phyloP scores from a whole-genome alignment of 352 stramenopile genomes.

The Phytopythium montanum region DNA sequence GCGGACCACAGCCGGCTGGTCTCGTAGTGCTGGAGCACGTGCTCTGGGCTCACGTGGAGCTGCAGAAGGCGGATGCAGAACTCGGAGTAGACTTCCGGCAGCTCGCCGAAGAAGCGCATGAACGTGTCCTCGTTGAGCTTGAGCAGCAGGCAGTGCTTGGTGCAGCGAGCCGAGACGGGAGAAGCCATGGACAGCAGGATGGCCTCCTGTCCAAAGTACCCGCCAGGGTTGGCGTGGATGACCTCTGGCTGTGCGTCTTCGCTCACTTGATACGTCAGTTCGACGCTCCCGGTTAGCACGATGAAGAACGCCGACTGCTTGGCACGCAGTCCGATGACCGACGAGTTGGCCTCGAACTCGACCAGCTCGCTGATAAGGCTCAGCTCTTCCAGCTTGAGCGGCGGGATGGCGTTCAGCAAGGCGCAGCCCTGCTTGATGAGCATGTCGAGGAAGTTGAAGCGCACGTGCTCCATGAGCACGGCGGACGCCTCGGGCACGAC shows the following conservation, averaged over 20 bases:
- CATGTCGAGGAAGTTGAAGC: constrained; percentile 54
- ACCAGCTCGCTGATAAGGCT: constrained; percentile 49
- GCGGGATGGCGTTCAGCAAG: constrained; percentile 53
- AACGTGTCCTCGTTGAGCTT: constrained; percentile 38
- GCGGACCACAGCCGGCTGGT: constrained; percentile 52
- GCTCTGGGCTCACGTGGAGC: constrained; percentile 35
- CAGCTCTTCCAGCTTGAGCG: constrained; percentile 51
- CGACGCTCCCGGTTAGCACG: constrained; percentile 35
- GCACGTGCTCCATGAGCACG: constrained; percentile 57
- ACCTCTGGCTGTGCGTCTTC: constrained; percentile 13
- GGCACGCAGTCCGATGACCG: constrained; percentile 27
- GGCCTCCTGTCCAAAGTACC: constrained; percentile 66
- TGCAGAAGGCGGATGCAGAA: constrained; percentile 71
- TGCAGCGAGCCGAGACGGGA: constrained; percentile 24
- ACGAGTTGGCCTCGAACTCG: constrained; percentile 23
- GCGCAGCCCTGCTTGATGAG: constrained; percentile 54
- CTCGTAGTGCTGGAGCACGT: constrained; percentile 72
- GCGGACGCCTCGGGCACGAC: constrained; percentile 48
- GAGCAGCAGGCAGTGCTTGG: constrained; percentile 47
- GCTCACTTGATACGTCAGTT: constrained; percentile 24
- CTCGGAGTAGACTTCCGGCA: constrained; percentile 56
- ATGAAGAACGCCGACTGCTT: constrained; percentile 40
- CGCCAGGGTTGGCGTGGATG: constrained; percentile 37
- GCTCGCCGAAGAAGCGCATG: constrained; percentile 45
- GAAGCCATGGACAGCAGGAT: constrained; percentile 46